phyloP scores from a whole-genome alignment of 306 rosid genomes.

The Crotalaria pallida region DNA sequence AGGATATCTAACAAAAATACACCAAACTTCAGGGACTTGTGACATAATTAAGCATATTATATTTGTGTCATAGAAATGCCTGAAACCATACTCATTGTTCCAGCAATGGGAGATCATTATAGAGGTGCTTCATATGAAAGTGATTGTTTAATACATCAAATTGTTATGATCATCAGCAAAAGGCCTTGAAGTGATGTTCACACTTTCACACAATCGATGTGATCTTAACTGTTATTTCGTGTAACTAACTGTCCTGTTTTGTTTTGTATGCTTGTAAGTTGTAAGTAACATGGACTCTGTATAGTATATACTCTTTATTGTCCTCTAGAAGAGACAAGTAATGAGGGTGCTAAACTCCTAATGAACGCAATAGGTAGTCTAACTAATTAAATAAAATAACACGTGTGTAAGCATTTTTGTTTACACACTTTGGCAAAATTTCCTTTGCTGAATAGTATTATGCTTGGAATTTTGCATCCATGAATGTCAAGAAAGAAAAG shows the following conservation, averaged over 20 bases:
- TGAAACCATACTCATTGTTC: conserved; percentile 3
- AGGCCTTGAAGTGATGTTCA: conserved; percentile 21
- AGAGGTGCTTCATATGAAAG: conserved; percentile 1
- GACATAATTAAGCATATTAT: too few relatives aligned
- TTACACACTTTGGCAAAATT: neutral
- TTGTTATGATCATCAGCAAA: neutral
- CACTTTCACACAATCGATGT: conserved; percentile 11
- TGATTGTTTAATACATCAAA: conserved; percentile 22
- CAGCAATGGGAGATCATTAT: conserved; percentile 11
- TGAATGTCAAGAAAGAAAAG: neutral
- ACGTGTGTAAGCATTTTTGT: conserved; percentile 6
- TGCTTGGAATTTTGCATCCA: neutral
- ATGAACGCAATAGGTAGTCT: conserved; percentile 18
- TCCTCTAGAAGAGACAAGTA: neutral
- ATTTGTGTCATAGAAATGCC: conserved; percentile 9
- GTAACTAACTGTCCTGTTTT: conserved; percentile 18
- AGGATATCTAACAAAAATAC: too few relatives aligned
- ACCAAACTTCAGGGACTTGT: too few relatives aligned
- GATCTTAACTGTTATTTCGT: conserved; percentile 16
- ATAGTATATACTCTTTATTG: conserved; percentile 29
- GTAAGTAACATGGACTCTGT: conserved; percentile 32
- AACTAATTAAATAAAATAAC: conserved; percentile 20
- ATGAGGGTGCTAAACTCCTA: conserved; percentile 24
- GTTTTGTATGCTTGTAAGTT: conserved; percentile 32
- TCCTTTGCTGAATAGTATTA: neutral